Percentiles rank a stretch among this genome's conserved stretches.
phyloP scores from a whole-genome alignment of 257 asterid genomes.

The Rauvolfia tetraphylla region DNA sequence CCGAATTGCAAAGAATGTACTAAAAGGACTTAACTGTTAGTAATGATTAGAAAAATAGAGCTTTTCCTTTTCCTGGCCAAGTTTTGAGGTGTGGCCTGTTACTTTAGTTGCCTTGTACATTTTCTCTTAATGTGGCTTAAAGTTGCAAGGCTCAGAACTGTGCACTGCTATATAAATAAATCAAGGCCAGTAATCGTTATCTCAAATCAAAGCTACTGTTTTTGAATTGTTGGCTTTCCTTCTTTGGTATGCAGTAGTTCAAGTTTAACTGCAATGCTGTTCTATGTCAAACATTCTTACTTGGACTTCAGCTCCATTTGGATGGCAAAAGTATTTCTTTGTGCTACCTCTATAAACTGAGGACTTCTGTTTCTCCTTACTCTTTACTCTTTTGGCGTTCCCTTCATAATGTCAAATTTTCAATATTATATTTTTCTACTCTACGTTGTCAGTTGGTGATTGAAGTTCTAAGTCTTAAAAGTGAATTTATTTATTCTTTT shows the following conservation, averaged over 20 bases:
- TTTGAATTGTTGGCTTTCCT: not conserved
- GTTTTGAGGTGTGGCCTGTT: not conserved
- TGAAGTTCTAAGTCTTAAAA: not conserved
- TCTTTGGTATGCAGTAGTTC: not conserved
- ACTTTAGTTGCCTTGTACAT: not conserved
- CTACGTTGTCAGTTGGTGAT: not conserved
- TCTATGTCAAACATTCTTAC: not conserved
- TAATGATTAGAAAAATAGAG: not conserved
- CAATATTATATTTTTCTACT: not conserved
- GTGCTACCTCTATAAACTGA: too few relatives aligned
- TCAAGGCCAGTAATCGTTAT: not conserved
- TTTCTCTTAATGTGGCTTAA: not conserved
- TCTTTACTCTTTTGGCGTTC: not conserved
- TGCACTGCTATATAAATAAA: too few relatives aligned
- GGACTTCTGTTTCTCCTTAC: not conserved
- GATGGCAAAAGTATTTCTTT: too few relatives aligned
- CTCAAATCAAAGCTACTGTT: not conserved
- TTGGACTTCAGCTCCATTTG: not conserved
- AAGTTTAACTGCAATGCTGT: not conserved
- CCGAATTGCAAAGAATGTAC: not conserved
- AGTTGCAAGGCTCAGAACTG: not conserved
- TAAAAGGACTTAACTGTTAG: not conserved
- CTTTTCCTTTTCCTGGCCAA: not conserved
- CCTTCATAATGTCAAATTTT: not conserved
- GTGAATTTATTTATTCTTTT: not conserved